Base-by-base conservation (phyloP, 441 rosid genomes). In the Croton setiger region DNA sequence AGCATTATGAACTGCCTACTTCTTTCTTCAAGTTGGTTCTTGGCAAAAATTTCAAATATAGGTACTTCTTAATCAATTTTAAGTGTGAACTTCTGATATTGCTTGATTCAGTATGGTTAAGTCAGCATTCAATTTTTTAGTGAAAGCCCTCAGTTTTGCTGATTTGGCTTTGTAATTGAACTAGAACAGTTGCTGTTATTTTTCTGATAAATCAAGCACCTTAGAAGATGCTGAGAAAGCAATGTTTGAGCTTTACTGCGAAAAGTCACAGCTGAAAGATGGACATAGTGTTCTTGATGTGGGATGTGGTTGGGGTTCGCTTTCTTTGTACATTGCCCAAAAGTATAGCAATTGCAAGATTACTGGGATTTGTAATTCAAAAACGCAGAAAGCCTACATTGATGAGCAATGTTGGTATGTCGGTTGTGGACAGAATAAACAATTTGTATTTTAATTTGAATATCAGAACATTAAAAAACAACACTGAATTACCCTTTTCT, bases 241-340 rank as follows among this genome's bases (percentile, higher is more conserved):
- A 21, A 86, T 81, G 91, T 45, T 90, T 82, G 87, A 87, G 80
- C 71, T 90, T 5, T 93, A 88, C 63, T 90, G 98, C 47, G 73
- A 86, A 82, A 88, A 89, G 75, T 81, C 93, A 9, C 74, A 81
- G 66, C 72, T 93, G 51, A 80, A 83, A 76, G 91, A 93, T 74
- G 94, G 97, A 5, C 94, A 83, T 33, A 74, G 77, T 37, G 84
- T 93, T 60, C 93, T 93, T 73, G 98, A 90, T 68, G 77, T 87
- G 36, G 98, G 97, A 44, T 90, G 97, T 75, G 98, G 97, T 0
- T 87, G 97, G 97, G 98, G 98, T 0, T 90, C 97, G 35, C 87
- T 93, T 45, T 79, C 84, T 73, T 70, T 88, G 56, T 85, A 86
- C 82, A 83, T 90, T 66, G 96, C 97, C 14, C 78, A 79, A 54